Conservation (phyloP, 1,284 basidiomycete genomes). For the Rhizopogon parksii region DNA sequence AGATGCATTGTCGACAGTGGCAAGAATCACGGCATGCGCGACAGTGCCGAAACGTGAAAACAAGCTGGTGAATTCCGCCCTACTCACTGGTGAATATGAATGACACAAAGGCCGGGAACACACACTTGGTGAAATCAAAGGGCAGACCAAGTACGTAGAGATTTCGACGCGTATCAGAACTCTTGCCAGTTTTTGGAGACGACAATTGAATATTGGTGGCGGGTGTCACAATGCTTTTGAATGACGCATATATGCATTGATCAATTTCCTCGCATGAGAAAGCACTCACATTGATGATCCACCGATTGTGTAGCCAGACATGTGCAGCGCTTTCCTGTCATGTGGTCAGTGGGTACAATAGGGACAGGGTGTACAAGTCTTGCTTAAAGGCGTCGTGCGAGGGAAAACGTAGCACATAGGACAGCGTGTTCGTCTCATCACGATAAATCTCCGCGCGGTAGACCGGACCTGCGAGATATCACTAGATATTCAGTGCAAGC, state of each 20-base stretch:
- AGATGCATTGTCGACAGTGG: constrained; percentile 73
- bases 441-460: background rate
- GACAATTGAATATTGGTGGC: background rate
- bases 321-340: constrained; percentile 54
- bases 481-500: background rate
- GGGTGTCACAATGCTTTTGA: background rate
- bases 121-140: constrained; percentile 68
- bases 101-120: background rate
- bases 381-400: background rate
- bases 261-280: background rate
- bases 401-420: background rate
- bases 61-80: constrained; percentile 52
- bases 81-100: constrained; percentile 20
- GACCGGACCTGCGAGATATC: background rate
- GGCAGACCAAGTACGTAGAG: constrained; percentile 75
- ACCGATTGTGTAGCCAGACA: constrained; percentile 58
- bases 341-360: background rate
- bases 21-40: constrained; percentile 67
- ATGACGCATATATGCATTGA: background rate
- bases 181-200: background rate
- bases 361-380: background rate
- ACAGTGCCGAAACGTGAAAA: constrained; percentile 63
- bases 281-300: constrained; percentile 47
- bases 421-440: background rate
- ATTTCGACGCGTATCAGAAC: constrained; percentile 55